Evolutionary conservation across 345 rosid genomes (phyloP).

Genomic region (Rhizophora apiculata): DNA sequence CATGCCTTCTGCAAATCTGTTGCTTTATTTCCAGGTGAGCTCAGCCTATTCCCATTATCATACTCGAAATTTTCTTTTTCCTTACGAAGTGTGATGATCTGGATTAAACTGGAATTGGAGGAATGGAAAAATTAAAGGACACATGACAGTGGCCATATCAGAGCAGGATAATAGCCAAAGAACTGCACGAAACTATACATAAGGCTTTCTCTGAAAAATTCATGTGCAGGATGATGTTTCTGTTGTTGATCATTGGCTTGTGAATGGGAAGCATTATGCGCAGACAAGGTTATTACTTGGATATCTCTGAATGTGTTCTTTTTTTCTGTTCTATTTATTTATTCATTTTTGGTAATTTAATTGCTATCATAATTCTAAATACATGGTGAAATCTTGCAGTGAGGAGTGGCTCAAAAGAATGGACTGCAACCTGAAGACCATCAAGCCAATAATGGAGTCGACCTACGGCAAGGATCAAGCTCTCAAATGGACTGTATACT

Average conservation of each 20-base stretch:
- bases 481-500: conserved; percentile 78
- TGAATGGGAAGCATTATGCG: conserved; percentile 82
- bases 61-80: background rate
- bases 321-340: too few species aligned
- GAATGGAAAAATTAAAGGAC: background rate
- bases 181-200: background rate
- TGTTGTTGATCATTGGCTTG: conserved; percentile 68
- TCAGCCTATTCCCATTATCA: background rate
- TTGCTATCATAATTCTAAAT: background rate
- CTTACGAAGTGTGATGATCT: background rate
- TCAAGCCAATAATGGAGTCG: conserved; percentile 65
- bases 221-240: conserved; percentile 61
- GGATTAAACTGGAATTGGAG: background rate
- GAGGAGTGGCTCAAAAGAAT: conserved; percentile 88
- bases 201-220: conserved; percentile 4
- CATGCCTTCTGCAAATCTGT: conserved; percentile 83
- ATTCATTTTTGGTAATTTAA: background rate
- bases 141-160: background rate
- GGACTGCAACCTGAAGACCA: conserved; percentile 51
- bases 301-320: too few species aligned
- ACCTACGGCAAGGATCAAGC: conserved; percentile 77
- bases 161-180: too few species aligned
- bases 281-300: conserved; percentile 50
- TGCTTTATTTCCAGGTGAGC: conserved; percentile 81
- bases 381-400: conserved; percentile 29